Evolutionary conservation across 306 rosid species (phyloP), one percentile per base, ranked within the genome.

Genomic region (Glycyrrhiza uralensis): DNA sequence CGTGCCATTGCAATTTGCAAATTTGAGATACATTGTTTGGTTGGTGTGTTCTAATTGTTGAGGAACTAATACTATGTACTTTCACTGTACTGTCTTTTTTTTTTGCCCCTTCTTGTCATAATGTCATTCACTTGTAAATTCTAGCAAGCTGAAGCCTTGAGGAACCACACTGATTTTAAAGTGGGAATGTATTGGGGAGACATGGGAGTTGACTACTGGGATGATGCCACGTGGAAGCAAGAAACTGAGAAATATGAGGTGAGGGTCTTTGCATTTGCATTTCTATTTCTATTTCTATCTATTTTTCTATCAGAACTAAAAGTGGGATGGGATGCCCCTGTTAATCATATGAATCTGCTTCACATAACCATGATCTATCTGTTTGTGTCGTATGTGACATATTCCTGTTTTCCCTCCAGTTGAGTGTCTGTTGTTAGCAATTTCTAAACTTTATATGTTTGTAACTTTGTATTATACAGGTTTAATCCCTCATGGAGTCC

Each of bases 161-260:
- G 70, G 79, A 61, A 20, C 79, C 88, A 90, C 62, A 87, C 96
- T 0, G 96, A 93, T 75, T 73, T 93, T 55, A 82, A 83, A 15
- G 73, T 93, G 29, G 98, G 96, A 20, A 76, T 19, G 72, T 93
- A 86, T 59, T 93, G 83, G 84, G 97, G 98, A 71, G 91, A 60
- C 0, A 87, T 86, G 96, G 91, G 94, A 60, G 84, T 87, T 33
- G 97, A 93, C 74, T 81, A 2, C 23, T 93, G 98, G 98, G 73
- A 83, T 26, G 81, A 19, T 57, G 77, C 72, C 5, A 29, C 9
- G 2, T 93, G 98, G 98, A 73, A 76, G 44, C 8, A 26, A 58
- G 83, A 93, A 83, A 45, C 70, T 1, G 85, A 72, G 13, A 80
- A 89, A 52, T 26, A 84, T 8, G 97, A 93, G 98, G 98, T 85